Base-by-base conservation (phyloP, 352 stramenopile genomes). In the Peronospora farinosa region DNA sequence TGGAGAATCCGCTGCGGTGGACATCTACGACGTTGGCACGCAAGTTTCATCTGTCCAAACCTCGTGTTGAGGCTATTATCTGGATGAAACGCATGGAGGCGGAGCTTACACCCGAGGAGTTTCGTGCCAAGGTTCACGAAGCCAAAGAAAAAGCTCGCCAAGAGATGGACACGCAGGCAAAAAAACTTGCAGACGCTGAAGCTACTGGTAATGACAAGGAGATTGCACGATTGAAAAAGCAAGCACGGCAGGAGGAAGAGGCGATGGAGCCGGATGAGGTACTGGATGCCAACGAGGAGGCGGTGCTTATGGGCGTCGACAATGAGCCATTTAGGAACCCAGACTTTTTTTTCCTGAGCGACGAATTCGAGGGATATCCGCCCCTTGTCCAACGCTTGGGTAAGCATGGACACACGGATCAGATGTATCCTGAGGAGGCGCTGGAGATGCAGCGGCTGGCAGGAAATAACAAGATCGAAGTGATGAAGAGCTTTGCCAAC, bases 1-100 rank as follows among this genome's bases (percentile, higher is more conserved):
- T 97, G 67, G 73, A 89, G 49, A 79, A 97, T 67, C 84, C 88
- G 15, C 48, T 95, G 44, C 72, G 79, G 35, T 92, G 86, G 77
- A 95, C 83, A 45, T 58, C 93, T 1, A 62, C 79, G 17, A 88
- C 91, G 51, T 79, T 97, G 17, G 73, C 82, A 43, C 77, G 74
- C 51, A 83, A 80, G 60, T 91, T 78, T 48, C 58, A 78, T 49
- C 56, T 89, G 44, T 74, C 77, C 8, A 87, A 87, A 63, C 66
- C 73, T 46, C 82, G 76, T 32, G 72, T 92, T 31, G 82, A 92
- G 60, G 82, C 82, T 23, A 88, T 82, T 43, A 86, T 92, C 45
- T 78, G 70, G 64, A 65, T 92, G 39, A 79, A 91, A 62, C 75
- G 73, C 47, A 74, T 88, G 39, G 74, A 83, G 32, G 57, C 62